These are phyloP conservation scores for Barnettozyma wickerhamii DNA, from an alignment of 805 yeast species.

Conservation along the genomic window DNA sequence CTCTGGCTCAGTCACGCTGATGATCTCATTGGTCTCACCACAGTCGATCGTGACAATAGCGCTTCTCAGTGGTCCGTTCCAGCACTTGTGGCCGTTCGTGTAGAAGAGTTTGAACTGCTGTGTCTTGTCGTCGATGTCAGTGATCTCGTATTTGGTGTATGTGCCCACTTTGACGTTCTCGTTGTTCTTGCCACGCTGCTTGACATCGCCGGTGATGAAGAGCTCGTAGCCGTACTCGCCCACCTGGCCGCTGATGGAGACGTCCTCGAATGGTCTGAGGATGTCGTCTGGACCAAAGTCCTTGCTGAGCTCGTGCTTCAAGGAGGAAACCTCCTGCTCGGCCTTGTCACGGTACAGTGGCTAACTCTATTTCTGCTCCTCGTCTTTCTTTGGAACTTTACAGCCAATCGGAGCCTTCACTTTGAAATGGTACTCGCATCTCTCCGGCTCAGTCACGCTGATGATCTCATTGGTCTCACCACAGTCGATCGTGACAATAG, in stretches of 20 bases:
- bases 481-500: constrained; percentile 60
- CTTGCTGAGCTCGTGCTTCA: constrained; percentile 16
- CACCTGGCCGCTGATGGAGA: constrained; percentile 43
- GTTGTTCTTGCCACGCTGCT: constrained; percentile 51
- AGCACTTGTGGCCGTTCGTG: constrained; percentile 71
- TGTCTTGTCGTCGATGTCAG: constrained; percentile 28
- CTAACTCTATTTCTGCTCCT: too few species aligned
- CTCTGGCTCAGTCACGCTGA: constrained; percentile 82
- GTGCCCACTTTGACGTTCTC: constrained; percentile 49
- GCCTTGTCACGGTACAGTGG: constrained; percentile 8
- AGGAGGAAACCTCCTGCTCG: constrained; percentile 14
- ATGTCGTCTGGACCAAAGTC: constrained; percentile 62
- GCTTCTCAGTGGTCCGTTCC: constrained; percentile 90
- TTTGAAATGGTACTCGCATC: constrained; percentile 68
- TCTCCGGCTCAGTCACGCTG: constrained; percentile 83
- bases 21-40: constrained; percentile 50
- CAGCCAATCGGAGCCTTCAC: constrained; percentile 41
- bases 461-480: constrained; percentile 52
- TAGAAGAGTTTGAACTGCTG: constrained; percentile 38
- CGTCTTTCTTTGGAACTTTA: constrained; percentile 10
- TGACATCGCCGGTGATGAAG: constrained; percentile 51
- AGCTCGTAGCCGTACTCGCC: constrained; percentile 72
- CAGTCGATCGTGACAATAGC: constrained; percentile 64
- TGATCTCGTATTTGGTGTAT: constrained; percentile 24
- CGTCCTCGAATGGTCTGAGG: constrained; percentile 50